These are phyloP conservation scores for Prinsepia uniflora DNA, from an alignment of 306 rosid genomes.

Conservation along the genomic window DNA sequence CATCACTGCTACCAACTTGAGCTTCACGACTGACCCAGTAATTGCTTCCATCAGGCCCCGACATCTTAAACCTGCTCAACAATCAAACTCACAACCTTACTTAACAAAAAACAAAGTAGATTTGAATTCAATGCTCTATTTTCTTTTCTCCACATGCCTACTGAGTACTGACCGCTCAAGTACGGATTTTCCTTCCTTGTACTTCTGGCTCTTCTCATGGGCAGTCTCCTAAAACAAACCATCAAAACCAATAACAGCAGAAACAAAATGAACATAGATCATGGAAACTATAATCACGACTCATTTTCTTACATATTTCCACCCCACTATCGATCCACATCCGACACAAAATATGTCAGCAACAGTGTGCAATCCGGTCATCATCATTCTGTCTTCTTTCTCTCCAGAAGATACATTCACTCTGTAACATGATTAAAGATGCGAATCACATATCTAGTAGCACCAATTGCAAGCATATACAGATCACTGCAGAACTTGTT, in stretches of 20 bases:
- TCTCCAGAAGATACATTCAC: constrained; percentile 66
- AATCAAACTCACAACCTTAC: constrained; percentile 32
- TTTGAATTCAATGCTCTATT: constrained; percentile 10
- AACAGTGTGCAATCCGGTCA: constrained; percentile 79
- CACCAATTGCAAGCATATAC: constrained; percentile 4
- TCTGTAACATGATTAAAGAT: constrained; percentile 43
- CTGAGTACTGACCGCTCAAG: constrained; percentile 55
- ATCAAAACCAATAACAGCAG: constrained; percentile 32
- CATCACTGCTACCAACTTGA: constrained; percentile 77
- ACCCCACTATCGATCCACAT: constrained; percentile 85
- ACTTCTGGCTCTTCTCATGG: constrained; percentile 40
- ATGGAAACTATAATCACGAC: constrained; percentile 23
- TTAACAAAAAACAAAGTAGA: constrained; percentile 8
- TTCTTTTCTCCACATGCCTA: constrained; percentile 31
- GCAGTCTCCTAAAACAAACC: constrained; percentile 43
- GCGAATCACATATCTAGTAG: constrained; percentile 15
- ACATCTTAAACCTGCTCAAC: constrained; percentile 59
- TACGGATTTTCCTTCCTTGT: constrained; percentile 50
- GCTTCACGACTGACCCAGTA: constrained; percentile 66
- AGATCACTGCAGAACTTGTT: not conserved
- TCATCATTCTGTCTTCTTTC: constrained; percentile 71
- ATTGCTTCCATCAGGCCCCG: constrained; percentile 77
- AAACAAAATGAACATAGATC: constrained; percentile 23
- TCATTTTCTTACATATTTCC: constrained; percentile 82
- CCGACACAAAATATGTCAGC: constrained; percentile 92